Evolutionary conservation across 1,139 yeast species (phyloP).

Genomic region (Schwanniomyces etchellsii): DNA sequence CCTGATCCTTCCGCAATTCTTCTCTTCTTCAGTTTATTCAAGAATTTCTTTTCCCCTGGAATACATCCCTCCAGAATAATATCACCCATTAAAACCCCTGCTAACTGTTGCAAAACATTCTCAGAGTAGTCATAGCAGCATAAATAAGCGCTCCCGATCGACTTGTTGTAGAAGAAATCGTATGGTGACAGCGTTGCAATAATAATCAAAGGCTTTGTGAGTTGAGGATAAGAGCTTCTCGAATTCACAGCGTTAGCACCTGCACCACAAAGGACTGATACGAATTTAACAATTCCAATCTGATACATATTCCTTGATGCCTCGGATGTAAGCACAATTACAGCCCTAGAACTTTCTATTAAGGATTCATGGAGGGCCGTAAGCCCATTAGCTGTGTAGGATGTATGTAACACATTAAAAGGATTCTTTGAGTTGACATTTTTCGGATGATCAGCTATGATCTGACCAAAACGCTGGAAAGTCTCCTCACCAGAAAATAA

Average conservation of each 20-base stretch:
- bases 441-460: slow-evolving; percentile 30
- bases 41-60: slow-evolving; percentile 47
- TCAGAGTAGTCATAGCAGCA: slow-evolving; percentile 60
- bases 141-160: slow-evolving; percentile 53
- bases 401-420: slow-evolving; percentile 53
- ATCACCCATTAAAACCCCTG: slow-evolving; percentile 52
- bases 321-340: slow-evolving; percentile 57
- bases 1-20: slow-evolving; percentile 9
- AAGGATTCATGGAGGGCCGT: slow-evolving; percentile 53
- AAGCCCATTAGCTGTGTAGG: slow-evolving; percentile 63
- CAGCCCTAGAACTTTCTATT: slow-evolving; percentile 50
- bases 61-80: slow-evolving; percentile 48
- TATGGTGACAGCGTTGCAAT: slow-evolving; percentile 65
- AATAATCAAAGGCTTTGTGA: slow-evolving; percentile 48
- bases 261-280: slow-evolving; percentile 50
- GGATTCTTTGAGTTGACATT: slow-evolving; percentile 16
- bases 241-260: slow-evolving; percentile 22
- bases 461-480: slow-evolving; percentile 45
- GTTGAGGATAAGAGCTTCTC: slow-evolving; percentile 12
- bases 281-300: slow-evolving; percentile 58
- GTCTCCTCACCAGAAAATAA: slow-evolving; percentile 53
- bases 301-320: slow-evolving; percentile 63
- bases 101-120: slow-evolving; percentile 45
- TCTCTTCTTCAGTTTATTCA: slow-evolving; percentile 20
- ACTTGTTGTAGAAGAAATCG: slow-evolving; percentile 52